Base-by-base conservation (phyloP, 2,329 filamentous ascomycete genomes). In the Aspergillus sp. region DNA sequence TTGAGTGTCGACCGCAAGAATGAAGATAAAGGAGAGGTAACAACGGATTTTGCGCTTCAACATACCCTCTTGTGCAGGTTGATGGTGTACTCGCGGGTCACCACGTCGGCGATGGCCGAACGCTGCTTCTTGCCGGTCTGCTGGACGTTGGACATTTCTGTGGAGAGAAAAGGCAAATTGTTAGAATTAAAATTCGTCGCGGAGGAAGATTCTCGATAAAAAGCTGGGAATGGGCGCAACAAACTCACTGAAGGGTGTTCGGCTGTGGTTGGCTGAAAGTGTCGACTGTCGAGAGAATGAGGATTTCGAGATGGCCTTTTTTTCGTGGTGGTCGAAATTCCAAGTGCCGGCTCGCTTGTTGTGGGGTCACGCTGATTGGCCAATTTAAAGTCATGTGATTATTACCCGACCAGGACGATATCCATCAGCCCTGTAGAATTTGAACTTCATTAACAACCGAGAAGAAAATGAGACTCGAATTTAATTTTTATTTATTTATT, bases 31-130 rank as follows among this genome's bases (percentile, higher is more conserved):
- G 41, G 44, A 45, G 41, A 53, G 38, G 39, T 20, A 38, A 38
- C 20, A 38, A 39, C 48, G 51, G 22, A 36, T 26, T 61, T 48
- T 43, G 30, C 57, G 52, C 36, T 58, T 74, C 72, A 79, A 89
- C 89, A 80, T 93, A 96, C 91, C 83, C 93, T 90, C 90, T 96
- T 98, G 91, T 99, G 95, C 74, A 99, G 85, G 88, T 99, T 93
- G 85, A 99, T 98, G 82, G 95, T 99, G 89, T 99, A 99, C 86
- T 99, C 96, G 87, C 95, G 91, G 76, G 95, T 89, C 81, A 99
- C 93, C 78, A 99, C 96, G 83, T 99, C 93, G 82, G 91, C 89
- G 81, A 99, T 96, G 84, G 96, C 96, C 81, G 91, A 96, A 79
- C 93, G 91, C 71, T 80, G 73, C 83, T 89, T 89, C 84, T 88